These are phyloP conservation scores for Colletotrichum sp. DNA, from an alignment of 2,329 filamentous ascomycete genomes.

Conservation along the genomic window DNA sequence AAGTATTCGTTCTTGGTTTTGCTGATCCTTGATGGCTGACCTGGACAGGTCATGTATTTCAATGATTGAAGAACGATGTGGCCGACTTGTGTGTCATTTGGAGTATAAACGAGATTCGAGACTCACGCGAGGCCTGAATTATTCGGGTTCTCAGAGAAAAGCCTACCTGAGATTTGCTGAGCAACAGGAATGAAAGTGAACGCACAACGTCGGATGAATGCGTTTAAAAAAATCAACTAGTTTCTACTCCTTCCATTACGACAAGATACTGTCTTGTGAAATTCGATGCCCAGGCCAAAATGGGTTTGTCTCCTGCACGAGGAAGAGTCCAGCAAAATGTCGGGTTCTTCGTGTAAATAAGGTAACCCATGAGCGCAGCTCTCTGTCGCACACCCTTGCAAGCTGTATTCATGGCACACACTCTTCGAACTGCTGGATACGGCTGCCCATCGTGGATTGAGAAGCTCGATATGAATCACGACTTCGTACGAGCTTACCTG, in stretches of 20 bases:
- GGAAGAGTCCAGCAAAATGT: not conserved
- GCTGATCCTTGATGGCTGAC: not conserved
- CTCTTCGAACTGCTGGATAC: fast-evolving
- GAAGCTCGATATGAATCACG: fast-evolving
- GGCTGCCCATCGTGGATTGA: fast-evolving
- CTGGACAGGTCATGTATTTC: too few species aligned
- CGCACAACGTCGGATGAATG: fast-evolving
- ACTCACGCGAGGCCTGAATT: fast-evolving
- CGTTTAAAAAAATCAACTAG: fast-evolving
- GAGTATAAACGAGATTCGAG: fast-evolving
- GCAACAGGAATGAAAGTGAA: fast-evolving
- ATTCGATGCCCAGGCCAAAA: fast-evolving
- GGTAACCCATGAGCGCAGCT: fast-evolving
- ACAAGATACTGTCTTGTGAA: fast-evolving
- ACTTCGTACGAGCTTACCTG: not conserved
- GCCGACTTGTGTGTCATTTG: not conserved
- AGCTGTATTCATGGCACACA: fast-evolving
- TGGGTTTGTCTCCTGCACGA: fast-evolving
- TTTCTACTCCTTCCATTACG: not conserved
- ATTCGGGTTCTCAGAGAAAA: fast-evolving
- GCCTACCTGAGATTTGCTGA: fast-evolving
- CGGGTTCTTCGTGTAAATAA: fast-evolving
- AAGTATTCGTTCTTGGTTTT: not conserved
- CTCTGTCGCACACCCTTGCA: fast-evolving
- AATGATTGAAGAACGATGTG: too few species aligned